These are phyloP conservation scores for Cicer pinnatifidum DNA, from an alignment of 306 rosid species.

Conservation along the genomic window DNA sequence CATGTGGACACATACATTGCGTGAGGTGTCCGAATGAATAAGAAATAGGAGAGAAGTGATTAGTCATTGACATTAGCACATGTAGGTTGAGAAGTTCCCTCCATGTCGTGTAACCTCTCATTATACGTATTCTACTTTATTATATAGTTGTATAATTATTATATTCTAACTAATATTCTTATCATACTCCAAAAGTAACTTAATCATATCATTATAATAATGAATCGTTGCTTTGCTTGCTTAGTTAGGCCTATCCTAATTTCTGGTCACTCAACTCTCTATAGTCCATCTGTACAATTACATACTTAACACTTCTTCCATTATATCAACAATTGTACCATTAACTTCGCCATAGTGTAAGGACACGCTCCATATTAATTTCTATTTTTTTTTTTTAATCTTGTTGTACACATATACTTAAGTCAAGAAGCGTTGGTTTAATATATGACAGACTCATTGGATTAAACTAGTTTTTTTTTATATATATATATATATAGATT, in stretches of 20 bases:
- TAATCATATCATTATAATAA: conserved; percentile 35
- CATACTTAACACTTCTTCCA: neutral
- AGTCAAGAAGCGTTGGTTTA: too few species aligned
- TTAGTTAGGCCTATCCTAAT: conserved; percentile 46
- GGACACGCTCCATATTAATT: conserved; percentile 10
- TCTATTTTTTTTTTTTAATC: neutral
- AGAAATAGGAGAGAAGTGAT: conserved; percentile 41
- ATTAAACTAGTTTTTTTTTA: too few species aligned
- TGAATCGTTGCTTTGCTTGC: conserved; percentile 40
- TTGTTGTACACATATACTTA: neutral
- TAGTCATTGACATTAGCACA: conserved; percentile 58
- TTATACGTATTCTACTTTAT: conserved; percentile 38
- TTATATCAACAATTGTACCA: conserved; percentile 31
- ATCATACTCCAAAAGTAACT: conserved; percentile 37
- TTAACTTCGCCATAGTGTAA: conserved; percentile 42
- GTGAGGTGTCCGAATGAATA: conserved; percentile 64
- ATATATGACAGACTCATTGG: too few species aligned
- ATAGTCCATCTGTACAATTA: neutral
- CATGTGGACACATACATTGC: conserved; percentile 63
- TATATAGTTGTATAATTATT: neutral
- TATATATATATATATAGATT: too few species aligned
- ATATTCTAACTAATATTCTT: conserved; percentile 13
- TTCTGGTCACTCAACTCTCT: conserved; percentile 47
- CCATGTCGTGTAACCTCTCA: conserved; percentile 43
- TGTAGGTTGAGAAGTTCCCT: conserved; percentile 53